Percentiles rank a stretch among this genome's conserved stretches.
Conservation (phyloP, 345 rosid species). For the Pistacia integerrima region DNA sequence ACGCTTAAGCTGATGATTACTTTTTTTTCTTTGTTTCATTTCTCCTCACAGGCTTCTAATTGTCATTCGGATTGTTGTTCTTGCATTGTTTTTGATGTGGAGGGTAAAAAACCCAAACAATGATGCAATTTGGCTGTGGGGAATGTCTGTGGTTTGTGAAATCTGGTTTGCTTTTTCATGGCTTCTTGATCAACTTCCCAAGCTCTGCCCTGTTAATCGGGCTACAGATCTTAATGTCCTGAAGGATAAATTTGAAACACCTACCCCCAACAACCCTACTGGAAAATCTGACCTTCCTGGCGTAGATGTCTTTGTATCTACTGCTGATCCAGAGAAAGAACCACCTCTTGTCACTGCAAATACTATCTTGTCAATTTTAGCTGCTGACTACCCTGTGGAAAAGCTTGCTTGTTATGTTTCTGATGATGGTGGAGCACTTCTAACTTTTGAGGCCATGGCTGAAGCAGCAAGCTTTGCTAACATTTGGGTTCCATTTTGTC, state of each 20-base stretch:
- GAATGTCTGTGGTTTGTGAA: slow-evolving; percentile 97
- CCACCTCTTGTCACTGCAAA: slow-evolving; percentile 98
- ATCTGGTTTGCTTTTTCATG: slow-evolving; percentile 97
- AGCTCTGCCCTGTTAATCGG: slow-evolving; percentile 87
- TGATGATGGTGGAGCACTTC: slow-evolving; percentile 97
- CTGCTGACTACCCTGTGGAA: slow-evolving; percentile 91
- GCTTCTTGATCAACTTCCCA: slow-evolving; percentile 98
- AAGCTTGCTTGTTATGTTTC: slow-evolving; percentile 98
- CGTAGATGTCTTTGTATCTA: slow-evolving; percentile 85
- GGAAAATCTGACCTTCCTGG: slow-evolving; percentile 99
- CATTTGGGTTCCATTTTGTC: slow-evolving; percentile 94
- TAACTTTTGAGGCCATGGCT: slow-evolving; percentile 99
- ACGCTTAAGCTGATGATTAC: slow-evolving; percentile 9
- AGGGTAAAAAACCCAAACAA: slow-evolving; percentile 61
- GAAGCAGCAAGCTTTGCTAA: slow-evolving; percentile 99
- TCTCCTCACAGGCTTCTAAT: slow-evolving; percentile 74
- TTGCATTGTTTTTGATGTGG: slow-evolving; percentile 81
- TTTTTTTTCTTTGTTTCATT: slow-evolving; percentile 17
- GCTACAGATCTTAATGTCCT: slow-evolving; percentile 88
- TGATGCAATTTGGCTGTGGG: slow-evolving; percentile 95
- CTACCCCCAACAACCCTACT: slow-evolving; percentile 64
- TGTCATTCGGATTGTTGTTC: slow-evolving; percentile 64
- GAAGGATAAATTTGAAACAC: slow-evolving; percentile 94
- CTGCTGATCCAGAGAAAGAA: slow-evolving; percentile 99
- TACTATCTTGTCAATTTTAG: slow-evolving; percentile 94